Percentiles rank a stretch among this genome's conserved stretches.
These are phyloP conservation scores for Emergomyces pasteurianus DNA, from an alignment of 2,329 filamentous ascomycete genomes.

Conservation along the genomic window DNA sequence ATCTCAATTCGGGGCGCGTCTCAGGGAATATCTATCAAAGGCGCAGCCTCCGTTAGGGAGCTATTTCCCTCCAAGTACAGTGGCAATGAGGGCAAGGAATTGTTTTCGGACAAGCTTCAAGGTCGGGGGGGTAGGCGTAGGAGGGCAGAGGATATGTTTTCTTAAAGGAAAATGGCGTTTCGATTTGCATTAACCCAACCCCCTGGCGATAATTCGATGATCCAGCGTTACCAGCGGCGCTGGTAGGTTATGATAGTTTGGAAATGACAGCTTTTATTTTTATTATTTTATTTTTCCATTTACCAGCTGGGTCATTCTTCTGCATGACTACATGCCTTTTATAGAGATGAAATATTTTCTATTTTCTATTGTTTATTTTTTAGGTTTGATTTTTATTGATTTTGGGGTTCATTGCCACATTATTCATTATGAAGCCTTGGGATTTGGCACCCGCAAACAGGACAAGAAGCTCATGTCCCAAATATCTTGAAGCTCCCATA, in stretches of 20 bases:
- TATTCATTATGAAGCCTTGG: neutral
- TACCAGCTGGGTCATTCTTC: neutral
- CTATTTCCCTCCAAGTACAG: conserved; percentile 53
- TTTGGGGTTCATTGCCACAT: neutral
- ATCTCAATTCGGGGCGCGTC: conserved; percentile 29
- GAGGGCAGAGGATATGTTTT: conserved; percentile 62
- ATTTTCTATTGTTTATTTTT: neutral
- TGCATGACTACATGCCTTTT: neutral
- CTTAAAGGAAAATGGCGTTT: conserved; percentile 31
- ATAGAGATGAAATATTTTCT: neutral
- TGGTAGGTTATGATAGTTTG: neutral
- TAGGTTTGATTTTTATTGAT: neutral
- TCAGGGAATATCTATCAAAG: conserved; percentile 55
- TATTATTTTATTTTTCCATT: neutral
- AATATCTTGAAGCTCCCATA: too few species aligned
- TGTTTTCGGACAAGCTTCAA: conserved; percentile 51
- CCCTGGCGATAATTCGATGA: neutral
- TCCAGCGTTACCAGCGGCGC: neutral
- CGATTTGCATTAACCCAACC: neutral
- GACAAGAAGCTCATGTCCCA: too few species aligned
- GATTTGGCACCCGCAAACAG: neutral
- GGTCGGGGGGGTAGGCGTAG: conserved; percentile 49
- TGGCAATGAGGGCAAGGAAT: conserved; percentile 54
- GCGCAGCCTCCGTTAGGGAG: conserved; percentile 53
- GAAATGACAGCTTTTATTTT: neutral